phyloP scores from a whole-genome alignment of 495 filamentous ascomycete species.

The Jackrogersella multiformis region DNA sequence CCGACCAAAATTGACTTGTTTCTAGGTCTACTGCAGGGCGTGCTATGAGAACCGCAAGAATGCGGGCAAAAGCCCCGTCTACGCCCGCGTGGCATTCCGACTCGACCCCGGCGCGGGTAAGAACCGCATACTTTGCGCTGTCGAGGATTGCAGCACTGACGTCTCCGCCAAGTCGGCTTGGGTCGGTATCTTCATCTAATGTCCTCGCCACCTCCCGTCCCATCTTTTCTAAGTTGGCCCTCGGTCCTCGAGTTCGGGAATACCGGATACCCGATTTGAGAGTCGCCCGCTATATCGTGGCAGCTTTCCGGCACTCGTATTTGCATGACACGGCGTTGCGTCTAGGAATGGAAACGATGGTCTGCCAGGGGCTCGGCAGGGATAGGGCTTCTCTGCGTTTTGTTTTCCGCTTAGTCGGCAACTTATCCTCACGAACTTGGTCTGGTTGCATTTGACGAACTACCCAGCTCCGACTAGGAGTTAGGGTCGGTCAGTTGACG shows the following conservation, averaged over 20 bases:
- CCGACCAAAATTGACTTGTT: conserved; percentile 2
- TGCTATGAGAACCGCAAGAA: conserved; percentile 55
- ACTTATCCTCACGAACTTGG: background rate
- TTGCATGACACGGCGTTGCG: conserved; percentile 33
- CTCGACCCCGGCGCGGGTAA: conserved; percentile 30
- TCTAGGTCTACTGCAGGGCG: conserved; percentile 57
- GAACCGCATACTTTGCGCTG: conserved; percentile 50
- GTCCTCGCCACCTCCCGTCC: background rate
- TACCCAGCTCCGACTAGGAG: background rate
- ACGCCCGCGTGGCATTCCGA: conserved; percentile 42
- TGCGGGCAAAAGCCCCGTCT: conserved; percentile 25
- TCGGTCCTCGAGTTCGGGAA: background rate
- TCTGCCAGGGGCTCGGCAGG: conserved; percentile 1
- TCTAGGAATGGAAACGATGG: background rate
- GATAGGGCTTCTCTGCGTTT: background rate
- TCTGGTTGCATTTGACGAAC: background rate
- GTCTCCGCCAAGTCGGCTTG: conserved; percentile 50
- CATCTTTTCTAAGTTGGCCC: background rate
- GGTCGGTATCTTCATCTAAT: conserved; percentile 57
- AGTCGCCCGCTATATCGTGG: background rate
- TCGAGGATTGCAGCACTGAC: conserved; percentile 55
- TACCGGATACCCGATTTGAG: conserved; percentile 10
- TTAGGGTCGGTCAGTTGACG: background rate
- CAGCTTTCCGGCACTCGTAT: background rate
- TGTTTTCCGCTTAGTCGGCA: background rate